Evolutionary conservation across 106 monocot species (phyloP), one percentile per base, ranked within the genome.

Genomic region (Acorus calamus): DNA sequence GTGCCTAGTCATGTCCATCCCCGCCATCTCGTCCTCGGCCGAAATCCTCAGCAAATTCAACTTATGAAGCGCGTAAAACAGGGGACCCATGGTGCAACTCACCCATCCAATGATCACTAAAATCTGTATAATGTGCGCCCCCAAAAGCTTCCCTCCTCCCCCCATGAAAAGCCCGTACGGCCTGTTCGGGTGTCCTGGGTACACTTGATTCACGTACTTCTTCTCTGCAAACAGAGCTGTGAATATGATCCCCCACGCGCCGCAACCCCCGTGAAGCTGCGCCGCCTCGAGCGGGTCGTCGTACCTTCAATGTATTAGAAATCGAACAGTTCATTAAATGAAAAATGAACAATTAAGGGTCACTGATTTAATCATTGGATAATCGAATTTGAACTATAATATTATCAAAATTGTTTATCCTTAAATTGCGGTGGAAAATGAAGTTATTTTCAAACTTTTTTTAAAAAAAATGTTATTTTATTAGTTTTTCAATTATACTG

Each of bases 201-300:
- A 79, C 43, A 65, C 79, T 42, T 79, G 53, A 43, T 50, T 53
- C 46, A 79, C 79, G 49, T 69, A 69, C 69, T 65, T 65, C 60
- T 73, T 48, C 42, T 43, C 49, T 3, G 79, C 79, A 50, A 79
- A 79, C 7, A 79, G 63, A 7, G 63, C 73, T 6, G 79, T 79
- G 49, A 79, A 79, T 7, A 79, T 28, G 7, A 79, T 69, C 3
- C 79, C 79, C 79, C 79, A 79, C n/a, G 51, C 57, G 2, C 78
- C 78, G 73, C 78, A 78, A 0, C 78, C 78, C 3, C 78, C 78
- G 58, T 78, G 78, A 7, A 78, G 72, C 56, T 78, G 78, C 56
- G 78, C 78, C 14, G 78, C 78, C 62, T 78, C 78, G 0, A 79
- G 60, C 2, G 79, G 79, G 54, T 79, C 79, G 65, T 79, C 79